Evolutionary conservation across 164 flowering plant species (phyloP), one percentile per base, ranked within the genome.

Genomic region (Stephania yunnanensis): DNA sequence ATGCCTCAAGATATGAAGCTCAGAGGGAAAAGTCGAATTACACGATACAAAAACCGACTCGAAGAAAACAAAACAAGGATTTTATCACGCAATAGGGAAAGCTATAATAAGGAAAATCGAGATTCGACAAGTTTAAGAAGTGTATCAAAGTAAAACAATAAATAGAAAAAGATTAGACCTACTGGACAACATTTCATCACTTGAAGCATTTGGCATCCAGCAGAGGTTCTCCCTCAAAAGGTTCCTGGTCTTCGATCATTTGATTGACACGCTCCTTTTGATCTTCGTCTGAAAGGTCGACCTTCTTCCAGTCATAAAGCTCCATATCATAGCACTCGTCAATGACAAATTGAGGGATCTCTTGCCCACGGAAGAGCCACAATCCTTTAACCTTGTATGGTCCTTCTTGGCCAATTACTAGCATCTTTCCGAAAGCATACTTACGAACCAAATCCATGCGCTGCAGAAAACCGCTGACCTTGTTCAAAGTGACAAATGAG

Each of bases 151-250:
- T 15, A 58, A 7, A 50, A 1, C 12, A 48, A 48, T 8, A 8
- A 48, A 12, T 48, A 8, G 12, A 12, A 12, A 15, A 1, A 50
- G 3, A 50, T 50, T 11, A 50, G 12, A 50, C 55, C 55, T 15
- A 50, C 9, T 50, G 55, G 55, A 36, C 55, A 50, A 50, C 15
- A 50, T 50, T 7, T 25, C 9, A 3, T 88, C 86, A 94, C 85
- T 92, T 94, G 85, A 94, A 94, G 82, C 98, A 94, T 80, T 92
- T 94, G 75, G 97, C 97, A 83, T 94, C 98, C 88, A 92, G 74
- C 4, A 94, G 83, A 9, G 92, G 75, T 80, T 92, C 92, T 5
- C 98, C 98, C 84, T 95, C 98, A 55, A 93, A 95, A 44, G 97
- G 97, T 85, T 94, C 98, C 4, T 70, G 75, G 68, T 95, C 98